phyloP scores from a whole-genome alignment of 768 basidiomycete species.

The Tubosaeta sp. region DNA sequence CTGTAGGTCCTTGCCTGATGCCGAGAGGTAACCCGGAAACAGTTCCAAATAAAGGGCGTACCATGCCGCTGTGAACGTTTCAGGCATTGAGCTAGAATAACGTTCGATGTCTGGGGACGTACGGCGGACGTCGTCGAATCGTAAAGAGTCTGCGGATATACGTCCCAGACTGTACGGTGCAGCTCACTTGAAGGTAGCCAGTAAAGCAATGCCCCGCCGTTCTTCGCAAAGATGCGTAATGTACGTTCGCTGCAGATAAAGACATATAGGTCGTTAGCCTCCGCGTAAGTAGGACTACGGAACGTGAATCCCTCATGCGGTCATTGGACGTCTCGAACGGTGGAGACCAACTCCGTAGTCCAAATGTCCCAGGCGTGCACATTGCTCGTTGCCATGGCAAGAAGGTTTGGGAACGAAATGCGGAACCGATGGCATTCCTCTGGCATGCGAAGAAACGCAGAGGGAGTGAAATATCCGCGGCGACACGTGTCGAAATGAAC shows the following conservation, averaged over 20 bases:
- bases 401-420: constrained; percentile 62
- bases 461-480: constrained; percentile 58
- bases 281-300: constrained; percentile 55
- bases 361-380: constrained; percentile 65
- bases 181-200: constrained; percentile 35
- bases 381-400: constrained; percentile 40
- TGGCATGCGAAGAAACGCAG: constrained; percentile 52
- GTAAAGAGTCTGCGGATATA: constrained; percentile 14
- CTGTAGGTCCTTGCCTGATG: constrained; percentile 40
- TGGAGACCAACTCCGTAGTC: constrained; percentile 45
- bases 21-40: constrained; percentile 39
- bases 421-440: constrained; percentile 48
- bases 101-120: constrained; percentile 19
- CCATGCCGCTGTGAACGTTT: constrained; percentile 28
- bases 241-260: constrained; percentile 51
- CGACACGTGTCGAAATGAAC: constrained; percentile 6
- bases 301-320: neutral
- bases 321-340: constrained; percentile 19
- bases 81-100: neutral
- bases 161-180: constrained; percentile 35
- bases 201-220: constrained; percentile 40
- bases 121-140: constrained; percentile 7
- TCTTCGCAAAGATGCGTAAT: constrained; percentile 52
- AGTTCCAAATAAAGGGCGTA: constrained; percentile 8
- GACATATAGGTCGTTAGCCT: constrained; percentile 52